phyloP scores from a whole-genome alignment of 305 asterid species.

The Solanum hybrid region DNA sequence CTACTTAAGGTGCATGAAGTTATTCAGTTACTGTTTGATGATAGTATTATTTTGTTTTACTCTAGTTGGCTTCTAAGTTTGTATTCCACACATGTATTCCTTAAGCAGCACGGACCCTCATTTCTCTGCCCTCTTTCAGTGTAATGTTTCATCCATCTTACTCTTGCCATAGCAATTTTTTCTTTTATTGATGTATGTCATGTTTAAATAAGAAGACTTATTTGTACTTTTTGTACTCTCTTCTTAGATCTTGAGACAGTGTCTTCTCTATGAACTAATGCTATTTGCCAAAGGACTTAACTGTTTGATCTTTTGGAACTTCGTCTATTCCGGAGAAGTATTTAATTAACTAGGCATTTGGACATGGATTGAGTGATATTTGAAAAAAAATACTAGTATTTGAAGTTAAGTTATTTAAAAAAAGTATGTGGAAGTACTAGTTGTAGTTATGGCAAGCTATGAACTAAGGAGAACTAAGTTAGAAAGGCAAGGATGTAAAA shows the following conservation, averaged over 20 bases:
- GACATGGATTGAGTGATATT: neutral
- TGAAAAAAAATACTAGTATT: neutral
- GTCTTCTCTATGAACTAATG: neutral
- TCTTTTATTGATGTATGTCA: neutral
- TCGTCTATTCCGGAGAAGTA: neutral
- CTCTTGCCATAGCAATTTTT: neutral
- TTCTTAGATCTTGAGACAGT: neutral
- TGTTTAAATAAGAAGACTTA: neutral
- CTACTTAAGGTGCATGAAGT: constrained; percentile 40
- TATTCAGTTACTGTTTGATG: neutral
- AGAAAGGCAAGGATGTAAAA: neutral
- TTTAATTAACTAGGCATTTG: neutral
- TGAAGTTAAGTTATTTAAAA: neutral
- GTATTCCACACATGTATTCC: neutral
- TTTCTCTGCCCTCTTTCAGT: neutral
- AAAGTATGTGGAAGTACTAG: neutral
- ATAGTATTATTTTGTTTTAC: neutral
- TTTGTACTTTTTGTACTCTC: neutral
- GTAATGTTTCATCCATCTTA: neutral
- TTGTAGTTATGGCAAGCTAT: neutral
- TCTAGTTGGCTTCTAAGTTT: neutral
- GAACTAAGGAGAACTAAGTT: neutral
- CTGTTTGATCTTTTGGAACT: neutral
- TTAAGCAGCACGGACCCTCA: neutral
- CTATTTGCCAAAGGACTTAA: neutral